These are phyloP conservation scores for Umbelopsis sp. DNA, from an alignment of 192 early-diverging fungal species.

Conservation along the genomic window DNA sequence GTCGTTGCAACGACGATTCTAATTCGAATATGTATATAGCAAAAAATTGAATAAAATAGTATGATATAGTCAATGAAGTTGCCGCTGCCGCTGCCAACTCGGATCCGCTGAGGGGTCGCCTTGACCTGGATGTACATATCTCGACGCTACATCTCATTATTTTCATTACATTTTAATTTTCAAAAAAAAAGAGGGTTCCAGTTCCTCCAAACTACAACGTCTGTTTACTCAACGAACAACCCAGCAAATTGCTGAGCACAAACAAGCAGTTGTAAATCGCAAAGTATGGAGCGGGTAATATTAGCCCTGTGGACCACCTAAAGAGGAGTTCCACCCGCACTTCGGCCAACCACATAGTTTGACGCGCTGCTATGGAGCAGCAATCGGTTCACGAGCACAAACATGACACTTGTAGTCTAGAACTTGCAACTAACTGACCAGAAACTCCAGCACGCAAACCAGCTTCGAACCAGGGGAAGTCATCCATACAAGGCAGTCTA, in stretches of 20 bases:
- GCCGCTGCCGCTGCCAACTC: too few species aligned
- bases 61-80: too few species aligned
- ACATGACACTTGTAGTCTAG: not conserved
- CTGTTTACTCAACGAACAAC: not conserved
- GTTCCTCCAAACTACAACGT: not conserved
- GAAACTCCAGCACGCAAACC: conserved; percentile 8
- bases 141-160: too few species aligned
- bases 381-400: not conserved
- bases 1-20: conserved; percentile 6
- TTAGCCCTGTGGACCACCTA: conserved; percentile 13
- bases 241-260: not conserved
- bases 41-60: not conserved
- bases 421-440: not conserved
- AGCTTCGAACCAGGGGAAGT: not conserved
- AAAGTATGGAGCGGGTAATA: not conserved
- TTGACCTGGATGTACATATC: too few species aligned
- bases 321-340: not conserved
- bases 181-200: too few species aligned
- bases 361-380: not conserved
- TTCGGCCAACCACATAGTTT: not conserved
- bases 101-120: too few species aligned
- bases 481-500: not conserved
- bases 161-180: too few species aligned
- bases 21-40: conserved; percentile 11
- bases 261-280: conserved; percentile 9